Base-by-base conservation (phyloP, 768 basidiomycete species). In the Arthromyces matolae region DNA sequence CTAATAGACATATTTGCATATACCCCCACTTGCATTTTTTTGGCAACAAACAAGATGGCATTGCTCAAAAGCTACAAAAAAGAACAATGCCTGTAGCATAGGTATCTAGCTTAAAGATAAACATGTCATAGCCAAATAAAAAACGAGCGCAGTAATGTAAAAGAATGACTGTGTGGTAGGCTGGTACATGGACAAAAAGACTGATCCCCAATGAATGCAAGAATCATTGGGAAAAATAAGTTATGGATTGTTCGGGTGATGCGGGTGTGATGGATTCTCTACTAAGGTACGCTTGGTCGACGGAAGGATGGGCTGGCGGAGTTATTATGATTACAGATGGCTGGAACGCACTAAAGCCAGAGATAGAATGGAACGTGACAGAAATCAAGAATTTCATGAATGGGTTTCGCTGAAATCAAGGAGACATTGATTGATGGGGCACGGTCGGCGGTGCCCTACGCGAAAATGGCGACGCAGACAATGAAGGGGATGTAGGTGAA, bases 401-500 rank as follows among this genome's bases (percentile, higher is more conserved):
- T n/a, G n/a, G n/a, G n/a, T n/a, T n/a, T n/a, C n/a, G n/a, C n/a
- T n/a, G n/a, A n/a, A n/a, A n/a, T n/a, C n/a, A n/a, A n/a, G n/a
- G n/a, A n/a, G n/a, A n/a, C n/a, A n/a, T n/a, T n/a, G n/a, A n/a
- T n/a, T n/a, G n/a, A n/a, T n/a, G n/a, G n/a, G n/a, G n/a, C n/a
- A n/a, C n/a, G n/a, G n/a, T n/a, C n/a, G n/a, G n/a, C n/a, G 31
- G 29, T 23, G 8, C 29, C 36, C 42, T 48, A 55, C 5, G 64
- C 81, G 60, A 84, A 87, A 54, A 89, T 70, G 53, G 82, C 83
- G 55, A 88, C 70, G 50, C 85, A 78, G 54, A 86, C 70, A 62
- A 90, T 83, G 64, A 90, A 87, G 12, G 88, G 88, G 52, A 89
- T 70, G 64, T 90, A 90, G 18, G 86, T 88, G 62, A 89, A 60